Base-by-base conservation (phyloP, 371 early-diverging fungal genomes). In the Actinomortierella wolfii region DNA sequence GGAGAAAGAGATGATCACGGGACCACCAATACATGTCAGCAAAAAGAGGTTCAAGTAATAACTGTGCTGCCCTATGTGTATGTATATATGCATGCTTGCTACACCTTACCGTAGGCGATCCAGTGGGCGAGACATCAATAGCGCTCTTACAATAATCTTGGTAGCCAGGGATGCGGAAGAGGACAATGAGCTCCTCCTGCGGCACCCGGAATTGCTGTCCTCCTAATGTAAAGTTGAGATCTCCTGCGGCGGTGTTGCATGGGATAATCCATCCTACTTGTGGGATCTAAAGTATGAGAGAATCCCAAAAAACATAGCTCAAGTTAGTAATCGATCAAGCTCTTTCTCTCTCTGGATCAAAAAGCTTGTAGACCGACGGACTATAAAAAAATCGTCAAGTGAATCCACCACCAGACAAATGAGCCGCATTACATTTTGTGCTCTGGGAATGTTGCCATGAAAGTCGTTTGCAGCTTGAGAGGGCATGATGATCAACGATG, bases 141-240 rank as follows among this genome's bases (percentile, higher is more conserved):
- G 73, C 73, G 23, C 73, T 71, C 46, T 71, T 71, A 59, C 73
- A 71, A 56, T 71, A 71, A 26, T 71, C 73, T 20, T 61, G 66
- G 50, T 66, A 62, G 5, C 73, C 73, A 23, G 73, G 73, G 20
- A 71, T 71, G 34, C 73, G 42, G 52, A 62, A 66, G 48, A 71
- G 44, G 1, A 71, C 66, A 3, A 71, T 66, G 43, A 66, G 29
- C 18, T 71, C 73, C 17, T 71, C 73, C 0, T 66, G 58, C 4
- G 73, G 73, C 0, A 71, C 73, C 8, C 73, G 54, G 56, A 66
- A 71, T 28, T 65, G 66, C 18, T 61, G 58, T 11, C 66, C 63
- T 28, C 49, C 20, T 34, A 71, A 62, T 0, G 73, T 71, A 46
- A 71, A 71, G 50, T 66, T 71, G 17, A 71, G 62, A 44, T 71